Evolutionary conservation across 1,284 basidiomycete species (phyloP).

Genomic region (Xerocomus cyaneibrunnescens): DNA sequence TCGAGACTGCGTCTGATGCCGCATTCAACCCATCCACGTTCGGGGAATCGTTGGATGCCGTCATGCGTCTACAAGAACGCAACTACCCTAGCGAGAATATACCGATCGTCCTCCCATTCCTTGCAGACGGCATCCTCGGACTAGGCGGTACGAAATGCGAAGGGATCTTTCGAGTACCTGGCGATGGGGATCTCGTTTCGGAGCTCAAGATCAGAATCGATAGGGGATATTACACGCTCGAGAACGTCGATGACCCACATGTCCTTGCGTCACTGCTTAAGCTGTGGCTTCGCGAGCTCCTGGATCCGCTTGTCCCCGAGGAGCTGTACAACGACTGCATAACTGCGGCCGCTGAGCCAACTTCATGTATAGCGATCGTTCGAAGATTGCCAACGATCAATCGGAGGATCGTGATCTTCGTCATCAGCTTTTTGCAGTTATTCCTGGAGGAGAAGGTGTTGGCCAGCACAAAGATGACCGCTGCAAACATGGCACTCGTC

Average conservation of each 20-base stretch:
- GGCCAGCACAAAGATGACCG: constrained; percentile 82
- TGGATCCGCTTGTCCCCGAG: constrained; percentile 83
- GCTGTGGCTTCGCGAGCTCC: constrained; percentile 88
- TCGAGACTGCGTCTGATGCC: constrained; percentile 87
- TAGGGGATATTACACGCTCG: constrained; percentile 85
- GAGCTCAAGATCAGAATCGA: constrained; percentile 87
- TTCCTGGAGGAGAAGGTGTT: constrained; percentile 79
- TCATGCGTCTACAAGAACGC: constrained; percentile 79
- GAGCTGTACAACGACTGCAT: constrained; percentile 89
- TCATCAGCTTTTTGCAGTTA: constrained; percentile 86
- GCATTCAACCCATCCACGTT: constrained; percentile 94
- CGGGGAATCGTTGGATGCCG: constrained; percentile 81
- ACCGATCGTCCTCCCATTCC: constrained; percentile 89
- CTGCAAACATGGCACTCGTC: constrained; percentile 73
- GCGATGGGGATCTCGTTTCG: constrained; percentile 82
- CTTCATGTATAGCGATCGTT: constrained; percentile 72
- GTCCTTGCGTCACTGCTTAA: constrained; percentile 87
- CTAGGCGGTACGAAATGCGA: constrained; percentile 81
- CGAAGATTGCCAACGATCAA: constrained; percentile 79
- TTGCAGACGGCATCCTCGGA: constrained; percentile 86
- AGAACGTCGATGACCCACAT: constrained; percentile 84
- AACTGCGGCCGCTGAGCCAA: constrained; percentile 61
- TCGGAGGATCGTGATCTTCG: constrained; percentile 79
- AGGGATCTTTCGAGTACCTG: constrained; percentile 90
- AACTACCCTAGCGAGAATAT: constrained; percentile 83